Conservation (phyloP, 805 yeast species). For the Blastobotrys peoriensis region DNA sequence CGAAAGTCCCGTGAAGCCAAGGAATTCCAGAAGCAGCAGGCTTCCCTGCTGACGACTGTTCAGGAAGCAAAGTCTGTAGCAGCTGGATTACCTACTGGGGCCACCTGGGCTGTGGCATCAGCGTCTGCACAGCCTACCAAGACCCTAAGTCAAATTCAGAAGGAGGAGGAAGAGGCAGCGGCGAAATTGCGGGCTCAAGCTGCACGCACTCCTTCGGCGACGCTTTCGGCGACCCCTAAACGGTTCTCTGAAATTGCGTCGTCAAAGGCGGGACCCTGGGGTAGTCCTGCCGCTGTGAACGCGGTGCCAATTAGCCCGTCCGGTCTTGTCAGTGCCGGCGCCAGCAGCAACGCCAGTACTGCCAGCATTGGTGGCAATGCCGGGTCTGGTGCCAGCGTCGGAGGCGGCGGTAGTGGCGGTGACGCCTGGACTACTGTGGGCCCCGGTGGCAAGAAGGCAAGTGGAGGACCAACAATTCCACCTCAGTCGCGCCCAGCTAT, state of each 20-base stretch:
- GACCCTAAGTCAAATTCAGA: conserved; percentile 34
- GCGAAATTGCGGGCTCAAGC: conserved; percentile 6
- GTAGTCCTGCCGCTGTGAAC: neutral
- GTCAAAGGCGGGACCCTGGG: conserved; percentile 8
- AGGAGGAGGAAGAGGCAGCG: conserved; percentile 31
- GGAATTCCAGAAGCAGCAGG: conserved; percentile 16
- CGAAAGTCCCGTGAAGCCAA: conserved; percentile 16
- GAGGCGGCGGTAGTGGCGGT: conserved; percentile 3
- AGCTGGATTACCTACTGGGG: conserved; percentile 22
- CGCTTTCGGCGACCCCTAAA: neutral
- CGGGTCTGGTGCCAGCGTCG: conserved; percentile 6
- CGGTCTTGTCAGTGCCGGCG: too few relatives aligned
- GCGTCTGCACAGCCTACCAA: conserved; percentile 23
- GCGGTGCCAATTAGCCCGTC: neutral
- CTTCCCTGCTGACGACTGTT: conserved; percentile 5
- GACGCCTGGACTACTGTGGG: conserved; percentile 30
- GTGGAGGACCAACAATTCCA: neutral
- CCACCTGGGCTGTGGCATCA: conserved; percentile 23
- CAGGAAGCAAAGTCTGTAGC: conserved; percentile 4
- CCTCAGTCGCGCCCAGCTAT: conserved; percentile 5
- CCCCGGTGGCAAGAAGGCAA: conserved; percentile 70
- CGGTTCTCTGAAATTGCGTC: neutral
- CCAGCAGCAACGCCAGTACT: conserved; percentile 6
- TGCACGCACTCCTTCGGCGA: neutral
- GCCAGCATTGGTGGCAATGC: neutral